These are phyloP conservation scores for Graphium sp. DNA, from an alignment of 2,329 filamentous ascomycete species.

Conservation along the genomic window DNA sequence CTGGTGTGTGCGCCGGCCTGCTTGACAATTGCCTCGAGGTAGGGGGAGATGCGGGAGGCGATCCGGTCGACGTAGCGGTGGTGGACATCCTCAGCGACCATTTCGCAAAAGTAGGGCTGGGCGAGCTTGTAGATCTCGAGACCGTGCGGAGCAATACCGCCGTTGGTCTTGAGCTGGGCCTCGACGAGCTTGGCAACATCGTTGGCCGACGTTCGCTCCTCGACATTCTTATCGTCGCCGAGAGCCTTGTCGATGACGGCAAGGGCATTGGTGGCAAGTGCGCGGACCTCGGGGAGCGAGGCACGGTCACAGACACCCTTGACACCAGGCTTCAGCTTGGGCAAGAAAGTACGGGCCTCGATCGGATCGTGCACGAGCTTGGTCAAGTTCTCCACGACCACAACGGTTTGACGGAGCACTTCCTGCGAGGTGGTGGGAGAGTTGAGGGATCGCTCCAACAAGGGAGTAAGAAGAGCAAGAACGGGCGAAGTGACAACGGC, in stretches of 20 bases:
- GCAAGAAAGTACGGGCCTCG: constrained; percentile 86
- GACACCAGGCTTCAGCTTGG: constrained; percentile 86
- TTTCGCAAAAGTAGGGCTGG: constrained; percentile 60
- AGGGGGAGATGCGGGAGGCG: constrained; percentile 49
- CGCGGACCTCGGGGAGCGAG: constrained; percentile 85
- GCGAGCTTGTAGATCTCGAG: constrained; percentile 47
- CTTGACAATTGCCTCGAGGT: constrained; percentile 55
- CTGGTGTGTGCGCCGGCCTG: constrained; percentile 40
- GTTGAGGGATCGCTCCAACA: constrained; percentile 87
- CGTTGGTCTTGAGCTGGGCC: constrained; percentile 54
- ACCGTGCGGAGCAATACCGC: constrained; percentile 41
- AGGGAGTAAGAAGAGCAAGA: constrained; percentile 80
- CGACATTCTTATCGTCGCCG: constrained; percentile 48
- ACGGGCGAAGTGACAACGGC: constrained; percentile 91
- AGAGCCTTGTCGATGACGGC: constrained; percentile 89
- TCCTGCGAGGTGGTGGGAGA: constrained; percentile 83
- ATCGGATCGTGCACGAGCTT: constrained; percentile 93
- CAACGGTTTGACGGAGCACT: constrained; percentile 85
- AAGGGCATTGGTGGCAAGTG: constrained; percentile 68
- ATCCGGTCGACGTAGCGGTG: constrained; percentile 65
- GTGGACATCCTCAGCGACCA: constrained; percentile 81
- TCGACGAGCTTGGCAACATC: constrained; percentile 65
- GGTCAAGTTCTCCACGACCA: constrained; percentile 94
- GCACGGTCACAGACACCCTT: constrained; percentile 76
- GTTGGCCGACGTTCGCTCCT: constrained; percentile 51